Evolutionary conservation across 139 green algal species (phyloP).

Genomic region (Closterium sp.): DNA sequence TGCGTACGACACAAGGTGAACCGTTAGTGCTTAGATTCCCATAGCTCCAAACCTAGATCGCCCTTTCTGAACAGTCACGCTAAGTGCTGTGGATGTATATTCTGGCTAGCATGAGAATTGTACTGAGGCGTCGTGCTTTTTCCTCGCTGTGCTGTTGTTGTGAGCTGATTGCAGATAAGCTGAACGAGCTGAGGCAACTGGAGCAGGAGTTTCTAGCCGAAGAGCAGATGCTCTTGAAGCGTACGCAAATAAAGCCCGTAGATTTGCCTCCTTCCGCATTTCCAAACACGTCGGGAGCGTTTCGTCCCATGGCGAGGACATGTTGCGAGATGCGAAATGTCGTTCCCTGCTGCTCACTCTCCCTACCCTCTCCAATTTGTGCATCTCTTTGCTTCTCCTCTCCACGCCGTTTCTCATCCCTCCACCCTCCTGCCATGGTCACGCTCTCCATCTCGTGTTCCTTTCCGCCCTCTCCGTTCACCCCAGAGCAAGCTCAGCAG

Average conservation of each 20-base stretch:
- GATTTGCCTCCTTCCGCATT: too few species aligned
- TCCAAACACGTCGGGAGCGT: too few species aligned
- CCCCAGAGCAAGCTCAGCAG: background rate
- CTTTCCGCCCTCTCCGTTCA: background rate
- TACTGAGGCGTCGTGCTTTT: too few species aligned
- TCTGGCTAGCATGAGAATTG: background rate
- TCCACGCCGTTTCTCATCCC: background rate
- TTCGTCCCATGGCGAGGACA: background rate
- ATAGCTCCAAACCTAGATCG: background rate
- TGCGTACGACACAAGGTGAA: background rate
- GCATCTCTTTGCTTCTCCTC: background rate
- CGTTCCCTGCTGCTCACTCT: too few species aligned
- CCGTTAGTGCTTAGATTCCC: background rate
- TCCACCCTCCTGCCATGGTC: background rate
- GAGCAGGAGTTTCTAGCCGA: background rate
- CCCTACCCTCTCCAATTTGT: background rate
- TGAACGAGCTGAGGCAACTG: background rate
- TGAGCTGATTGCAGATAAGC: background rate
- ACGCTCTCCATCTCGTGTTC: background rate
- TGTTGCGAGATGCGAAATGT: background rate
- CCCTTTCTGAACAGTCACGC: background rate
- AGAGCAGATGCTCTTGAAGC: background rate
- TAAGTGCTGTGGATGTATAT: background rate
- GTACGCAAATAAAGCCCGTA: too few species aligned
- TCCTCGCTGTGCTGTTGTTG: too few species aligned